Evolutionary conservation across 1,284 basidiomycete genomes (phyloP).

Genomic region (Trametes sp.): DNA sequence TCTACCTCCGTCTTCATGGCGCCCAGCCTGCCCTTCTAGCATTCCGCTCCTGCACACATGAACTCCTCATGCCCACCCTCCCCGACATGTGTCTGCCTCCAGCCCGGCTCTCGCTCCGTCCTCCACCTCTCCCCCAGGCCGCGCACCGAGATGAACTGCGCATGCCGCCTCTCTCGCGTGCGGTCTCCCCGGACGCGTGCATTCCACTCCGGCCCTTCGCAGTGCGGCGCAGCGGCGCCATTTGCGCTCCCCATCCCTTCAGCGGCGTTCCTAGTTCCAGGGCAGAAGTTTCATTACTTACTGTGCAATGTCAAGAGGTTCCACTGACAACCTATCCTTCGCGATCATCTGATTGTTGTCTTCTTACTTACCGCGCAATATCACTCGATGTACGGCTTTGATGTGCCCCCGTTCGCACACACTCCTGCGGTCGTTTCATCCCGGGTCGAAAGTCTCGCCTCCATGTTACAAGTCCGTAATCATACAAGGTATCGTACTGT

Average conservation of each 20-base stretch:
- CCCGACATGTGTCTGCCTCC: conserved; percentile 6
- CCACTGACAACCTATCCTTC: conserved; percentile 24
- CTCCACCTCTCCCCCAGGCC: not conserved
- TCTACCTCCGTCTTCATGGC: conserved; percentile 19
- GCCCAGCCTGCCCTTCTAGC: conserved; percentile 17
- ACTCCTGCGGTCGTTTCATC: conserved; percentile 1
- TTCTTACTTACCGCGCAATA: conserved; percentile 22
- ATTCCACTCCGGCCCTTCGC: conserved; percentile 7
- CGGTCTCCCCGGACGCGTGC: not conserved
- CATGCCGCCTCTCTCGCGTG: not conserved
- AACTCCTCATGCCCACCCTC: conserved; percentile 29
- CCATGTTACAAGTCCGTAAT: conserved; percentile 25
- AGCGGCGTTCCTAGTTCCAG: conserved; percentile 9
- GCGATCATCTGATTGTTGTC: conserved; percentile 35
- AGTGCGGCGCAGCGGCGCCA: conserved; percentile 6
- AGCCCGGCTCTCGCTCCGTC: conserved; percentile 16
- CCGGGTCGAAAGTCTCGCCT: conserved; percentile 6
- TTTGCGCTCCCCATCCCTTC: not conserved
- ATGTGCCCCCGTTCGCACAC: conserved; percentile 9
- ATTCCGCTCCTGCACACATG: conserved; percentile 24
- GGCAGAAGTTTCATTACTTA: conserved; percentile 20
- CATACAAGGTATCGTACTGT: conserved; percentile 20
- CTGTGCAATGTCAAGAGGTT: conserved; percentile 22
- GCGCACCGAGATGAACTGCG: conserved; percentile 4
- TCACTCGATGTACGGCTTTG: conserved; percentile 7